Evolutionary conservation across 805 yeast genomes (phyloP), one percentile per base, ranked within the genome.

Genomic region (Hanseniaspora lindneri): DNA sequence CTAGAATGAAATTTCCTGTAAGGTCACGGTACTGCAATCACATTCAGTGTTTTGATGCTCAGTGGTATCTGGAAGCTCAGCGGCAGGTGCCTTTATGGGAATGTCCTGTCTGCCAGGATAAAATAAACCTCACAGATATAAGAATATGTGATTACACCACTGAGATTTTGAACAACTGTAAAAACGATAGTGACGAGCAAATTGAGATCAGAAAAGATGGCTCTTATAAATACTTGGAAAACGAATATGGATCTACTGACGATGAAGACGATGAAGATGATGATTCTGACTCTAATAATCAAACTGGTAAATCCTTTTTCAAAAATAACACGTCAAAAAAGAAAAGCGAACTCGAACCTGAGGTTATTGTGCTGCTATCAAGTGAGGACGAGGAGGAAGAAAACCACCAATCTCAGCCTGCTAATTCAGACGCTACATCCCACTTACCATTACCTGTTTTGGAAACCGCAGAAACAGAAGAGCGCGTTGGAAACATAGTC

Each of bases 1-100:
- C 76, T 8, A 71, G 83, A 50, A 80, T 92, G 72, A 66, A 69
- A 49, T 62, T 72, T 46, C 97, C 98, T 0, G 75, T 78, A 1
- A 75, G 85, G 54, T 77, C 94, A 1, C 64, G 71, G 1, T 67
- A 64, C 41, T 92, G 98, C 64, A 66, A 72, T 30, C 98, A 92
- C 63, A 65, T 86, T 14, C 89, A 83, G 57, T 88, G 97, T 60
- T 85, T 88, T 61, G 98, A 92, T 63, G 88, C 84, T 0, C 61
- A 71, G 30, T 75, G 83, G 39, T 92, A 75, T 58, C 56, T 92
- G 9, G 75, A 77, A 57, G 70, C 87, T 39, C 97, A 89, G 60
- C 69, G 70, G 49, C 89, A 82, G 59, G 76, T 83, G 0, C 82
- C 95, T 0, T 75, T 83, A 0, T 89, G 96, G 96, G 66, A 66